Evolutionary conservation across 1,284 basidiomycete genomes (phyloP), one percentile per base, ranked within the genome.

Genomic region (Rhodotorula sp.): DNA sequence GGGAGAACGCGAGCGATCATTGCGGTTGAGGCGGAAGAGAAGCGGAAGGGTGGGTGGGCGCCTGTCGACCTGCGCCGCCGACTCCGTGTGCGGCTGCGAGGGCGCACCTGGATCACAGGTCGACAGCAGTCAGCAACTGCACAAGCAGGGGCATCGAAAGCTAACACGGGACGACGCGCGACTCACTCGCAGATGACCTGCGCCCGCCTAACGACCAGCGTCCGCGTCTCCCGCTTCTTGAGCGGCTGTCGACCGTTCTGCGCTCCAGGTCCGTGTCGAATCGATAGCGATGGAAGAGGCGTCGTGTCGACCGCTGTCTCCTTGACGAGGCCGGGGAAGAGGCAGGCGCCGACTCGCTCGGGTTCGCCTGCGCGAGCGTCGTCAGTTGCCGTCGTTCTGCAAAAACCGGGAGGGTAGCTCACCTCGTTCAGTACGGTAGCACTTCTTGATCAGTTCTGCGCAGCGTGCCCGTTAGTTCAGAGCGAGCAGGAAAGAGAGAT

Each of bases 301-400:
- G 65, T 68, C 54, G 66, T 70, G 59, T 75, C 74, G 62, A 73
- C 55, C 0, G 74, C 74, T 10, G 69, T 69, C 46, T 91, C 87
- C 80, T 92, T 92, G 53, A 91, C 90, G 46, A 92, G 82, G 1
- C 90, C 90, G 10, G 90, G 89, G 78, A 92, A 92, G 67, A 91
- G 86, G 0, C 89, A 89, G 2, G 88, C 86, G 8, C 90, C 90
- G 3, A 92, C 89, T 10, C 84, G 82, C 76, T 90, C 89, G 7
- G 81, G 76, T 63, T 90, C 86, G 31, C 72, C 71, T 72, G 54
- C 15, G 48, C n/a, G 0, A 26, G 20, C 24, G n/a, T 4, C n/a
- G 50, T 18, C 44, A 37, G 18, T 15, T 15, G 2, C 16, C 1
- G 26, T 8, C 26, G 40, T 18, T 1, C 18, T 1, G 11, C 0